Evolutionary conservation across 164 flowering plant species (phyloP), one percentile per base, ranked within the genome.

Genomic region (Malania oleifera): DNA sequence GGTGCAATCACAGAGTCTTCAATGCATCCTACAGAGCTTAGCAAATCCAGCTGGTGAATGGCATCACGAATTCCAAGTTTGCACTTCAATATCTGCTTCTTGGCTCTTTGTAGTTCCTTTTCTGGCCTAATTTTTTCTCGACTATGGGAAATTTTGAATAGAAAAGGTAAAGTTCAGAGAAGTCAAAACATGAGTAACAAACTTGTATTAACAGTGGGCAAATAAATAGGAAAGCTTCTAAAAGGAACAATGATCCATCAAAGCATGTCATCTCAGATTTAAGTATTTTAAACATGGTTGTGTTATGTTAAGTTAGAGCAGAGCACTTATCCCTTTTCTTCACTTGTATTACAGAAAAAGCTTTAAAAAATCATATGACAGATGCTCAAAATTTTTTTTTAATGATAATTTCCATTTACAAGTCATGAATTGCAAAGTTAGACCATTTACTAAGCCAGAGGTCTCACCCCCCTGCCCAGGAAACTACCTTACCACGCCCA

Each of bases 121-220:
- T 80, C 95, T 59, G 99, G 99, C 74, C 62, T 88, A 56, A 93
- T 88, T 76, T 93, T 93, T 73, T 93, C 99, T 54, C 97, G 97
- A 65, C 99, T 93, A 79, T 27, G 25, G 54, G 41, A 49, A 64
- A 60, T 10, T 39, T 39, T 39, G 13, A 43, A 26, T 50, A 19
- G 24, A 51, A 1, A 56, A 37, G n/a, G 45, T 14, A 45, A 19
- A 59, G 18, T 12, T 49, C 6, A 1, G 4, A 1, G 4, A 7
- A 46, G 1, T 13, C 2, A 48, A 40, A 46, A 28, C 35, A 20
- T 62, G 34, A 43, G 22, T 38, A 35, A 43, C 46, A 43, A 40
- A 48, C 40, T 17, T 13, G 18, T 14, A 54, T 14, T 43, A 39
- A 15, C 12, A 40, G 24, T 11, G 62, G 23, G 39, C n/a, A 4